Evolutionary conservation across 2,329 filamentous ascomycete species (phyloP).

Genomic region (Periconia sp.): DNA sequence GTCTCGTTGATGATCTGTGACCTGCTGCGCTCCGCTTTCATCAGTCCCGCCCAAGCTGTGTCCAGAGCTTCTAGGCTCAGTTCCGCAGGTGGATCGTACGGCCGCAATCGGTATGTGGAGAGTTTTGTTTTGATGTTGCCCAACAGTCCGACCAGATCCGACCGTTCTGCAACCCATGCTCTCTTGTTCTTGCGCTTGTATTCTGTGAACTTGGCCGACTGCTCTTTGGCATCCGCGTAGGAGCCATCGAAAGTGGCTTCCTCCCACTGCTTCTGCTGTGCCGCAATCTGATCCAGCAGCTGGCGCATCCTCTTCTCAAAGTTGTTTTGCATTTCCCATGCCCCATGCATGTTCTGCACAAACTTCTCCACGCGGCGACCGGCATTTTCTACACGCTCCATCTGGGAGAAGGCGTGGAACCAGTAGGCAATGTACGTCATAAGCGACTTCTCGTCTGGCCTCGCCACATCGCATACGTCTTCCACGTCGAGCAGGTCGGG

Average conservation of each 20-base stretch:
- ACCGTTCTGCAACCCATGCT: slow-evolving; percentile 97
- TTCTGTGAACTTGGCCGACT: slow-evolving; percentile 76
- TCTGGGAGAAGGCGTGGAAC: slow-evolving; percentile 99
- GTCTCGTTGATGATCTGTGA: slow-evolving; percentile 97
- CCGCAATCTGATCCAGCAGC: slow-evolving; percentile 72
- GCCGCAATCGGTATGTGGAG: slow-evolving; percentile 86
- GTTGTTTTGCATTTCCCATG: slow-evolving; percentile 98
- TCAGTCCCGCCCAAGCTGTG: slow-evolving; percentile 75
- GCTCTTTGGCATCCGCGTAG: slow-evolving; percentile 87
- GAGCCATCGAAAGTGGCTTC: slow-evolving; percentile 84
- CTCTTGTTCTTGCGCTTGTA: slow-evolving; percentile 92
- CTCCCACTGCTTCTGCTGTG: slow-evolving; percentile 76
- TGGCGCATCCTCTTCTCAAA: slow-evolving; percentile 90
- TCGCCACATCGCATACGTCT: slow-evolving; percentile 94
- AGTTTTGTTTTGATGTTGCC: slow-evolving; percentile 99
- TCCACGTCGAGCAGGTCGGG: slow-evolving; percentile 94
- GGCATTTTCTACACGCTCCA: slow-evolving; percentile 98
- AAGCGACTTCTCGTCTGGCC: slow-evolving; percentile 91
- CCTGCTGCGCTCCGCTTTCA: slow-evolving; percentile 81
- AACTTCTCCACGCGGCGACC: slow-evolving; percentile 97
- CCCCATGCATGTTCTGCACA: slow-evolving; percentile 96
- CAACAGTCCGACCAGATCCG: slow-evolving; percentile 85
- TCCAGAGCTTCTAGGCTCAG: slow-evolving; percentile 82
- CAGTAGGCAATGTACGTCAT: slow-evolving; percentile 99
- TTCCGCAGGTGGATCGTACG: slow-evolving; percentile 87